Base-by-base conservation (phyloP, 257 asterid genomes). In the Gentiana dahurica region DNA sequence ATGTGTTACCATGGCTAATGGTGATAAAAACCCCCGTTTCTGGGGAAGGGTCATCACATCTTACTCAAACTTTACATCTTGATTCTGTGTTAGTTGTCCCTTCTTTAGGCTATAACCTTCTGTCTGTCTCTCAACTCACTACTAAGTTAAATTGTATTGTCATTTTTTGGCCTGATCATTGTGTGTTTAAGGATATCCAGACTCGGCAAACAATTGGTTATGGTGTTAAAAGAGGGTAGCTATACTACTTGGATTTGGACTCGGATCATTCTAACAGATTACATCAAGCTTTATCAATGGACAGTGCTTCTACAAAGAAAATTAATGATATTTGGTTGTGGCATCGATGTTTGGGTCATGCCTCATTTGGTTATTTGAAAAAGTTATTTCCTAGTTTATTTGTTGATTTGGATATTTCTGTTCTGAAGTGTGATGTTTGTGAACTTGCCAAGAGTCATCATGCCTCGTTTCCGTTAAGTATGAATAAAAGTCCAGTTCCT, bases 121-220 rank as follows among this genome's bases (percentile, higher is more conserved):
- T 51, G 6, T 53, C 44, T 5, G n/a, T 52, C 3, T 52, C 37
- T 32, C 55, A 52, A 52, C 44, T 58, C 13, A 47, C 32, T 13
- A 49, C 11, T 1, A 2, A 37, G 1, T 53, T 58, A 36, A 58
- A 24, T 39, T 65, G 54, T 57, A 10, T 65, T 65, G 60, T 46
- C 1, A 52, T 65, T 34, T 65, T 58, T 65, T 65, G 50, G 55
- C 71, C 36, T 52, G 44, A 52, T 6, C 36, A 3, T 51, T 66
- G 65, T 58, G 44, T 66, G 34, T 66, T 66, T 53, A 65, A 65
- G 61, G 57, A 58, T 33, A 65, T 59, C 12, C 39, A 45, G 36
- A 65, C 65, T 1, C 34, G 3, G 36, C 9, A 39, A 10, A 65
- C 8, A 57, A 65, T 65, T 65, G 52, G 43, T 59, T 59, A 5